Percentiles rank a stretch among this genome's conserved stretches.
phyloP scores from a whole-genome alignment of 179 eudicot genomes.

The Actinidia polygama region DNA sequence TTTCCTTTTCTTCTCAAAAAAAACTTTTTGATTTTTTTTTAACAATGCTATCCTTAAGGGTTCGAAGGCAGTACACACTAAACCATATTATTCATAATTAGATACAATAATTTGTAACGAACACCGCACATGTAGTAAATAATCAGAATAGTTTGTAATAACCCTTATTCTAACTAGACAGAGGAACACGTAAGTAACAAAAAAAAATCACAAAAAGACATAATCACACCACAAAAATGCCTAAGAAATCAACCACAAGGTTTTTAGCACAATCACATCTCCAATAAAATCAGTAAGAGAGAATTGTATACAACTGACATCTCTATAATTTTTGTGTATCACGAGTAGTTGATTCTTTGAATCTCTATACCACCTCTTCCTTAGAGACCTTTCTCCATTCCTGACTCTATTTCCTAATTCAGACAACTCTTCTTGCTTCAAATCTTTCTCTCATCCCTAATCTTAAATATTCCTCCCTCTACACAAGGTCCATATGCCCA shows the following conservation, averaged over 20 bases:
- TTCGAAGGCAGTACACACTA: too few species aligned
- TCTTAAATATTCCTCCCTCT: slow-evolving; percentile 26
- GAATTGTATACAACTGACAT: too few species aligned
- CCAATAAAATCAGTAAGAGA: too few species aligned
- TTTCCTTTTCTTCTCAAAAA: background rate
- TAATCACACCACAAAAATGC: background rate
- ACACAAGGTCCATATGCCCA: slow-evolving; percentile 71
- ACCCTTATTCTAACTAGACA: too few species aligned
- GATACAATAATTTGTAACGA: too few species aligned
- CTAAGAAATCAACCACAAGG: too few species aligned
- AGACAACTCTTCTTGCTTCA: slow-evolving; percentile 33
- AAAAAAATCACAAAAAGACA: background rate
- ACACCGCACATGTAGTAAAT: too few species aligned
- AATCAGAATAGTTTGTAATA: too few species aligned
- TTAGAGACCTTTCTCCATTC: background rate
- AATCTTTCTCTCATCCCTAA: slow-evolving; percentile 27
- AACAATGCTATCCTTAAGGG: too few species aligned
- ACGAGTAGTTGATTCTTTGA: background rate
- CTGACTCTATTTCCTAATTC: slow-evolving; percentile 35
- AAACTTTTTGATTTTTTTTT: background rate
- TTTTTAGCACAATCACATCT: too few species aligned
- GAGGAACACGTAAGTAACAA: too few species aligned
- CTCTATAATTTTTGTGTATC: background rate
- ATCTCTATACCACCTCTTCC: slow-evolving; percentile 6
- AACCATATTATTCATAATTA: too few species aligned